Percentiles rank a stretch among this genome's conserved stretches.
These are phyloP conservation scores for Cruciata laevipes DNA, from an alignment of 257 asterid species.

Conservation along the genomic window DNA sequence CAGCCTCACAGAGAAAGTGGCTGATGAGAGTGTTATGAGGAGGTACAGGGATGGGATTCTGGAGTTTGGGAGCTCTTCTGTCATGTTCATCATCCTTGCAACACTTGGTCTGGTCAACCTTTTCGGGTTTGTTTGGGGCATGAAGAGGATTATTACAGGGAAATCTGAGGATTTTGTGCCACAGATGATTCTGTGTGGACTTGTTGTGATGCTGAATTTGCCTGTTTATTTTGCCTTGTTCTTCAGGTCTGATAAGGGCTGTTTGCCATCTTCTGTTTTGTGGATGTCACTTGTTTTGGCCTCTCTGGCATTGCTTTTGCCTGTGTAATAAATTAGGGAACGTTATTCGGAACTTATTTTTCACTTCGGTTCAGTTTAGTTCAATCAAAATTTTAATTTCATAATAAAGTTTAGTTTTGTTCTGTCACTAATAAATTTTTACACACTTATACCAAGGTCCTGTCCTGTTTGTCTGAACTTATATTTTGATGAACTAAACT, in stretches of 20 bases:
- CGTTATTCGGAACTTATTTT: background rate
- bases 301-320: conserved; percentile 21
- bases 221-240: conserved; percentile 41
- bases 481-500: too few species aligned
- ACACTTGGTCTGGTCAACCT: conserved; percentile 53
- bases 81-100: conserved; percentile 36
- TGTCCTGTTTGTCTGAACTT: too few species aligned
- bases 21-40: conserved; percentile 37
- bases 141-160: conserved; percentile 15
- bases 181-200: conserved; percentile 25
- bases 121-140: conserved; percentile 36
- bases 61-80: conserved; percentile 56
- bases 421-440: too few species aligned
- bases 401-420: too few species aligned
- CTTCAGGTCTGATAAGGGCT: conserved; percentile 30
- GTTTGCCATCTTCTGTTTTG: conserved; percentile 24
- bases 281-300: conserved; percentile 25
- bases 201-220: conserved; percentile 17
- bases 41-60: conserved; percentile 45
- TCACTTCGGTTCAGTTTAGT: background rate
- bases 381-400: background rate
- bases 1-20: conserved; percentile 47
- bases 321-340: conserved; percentile 10
- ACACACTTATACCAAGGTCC: too few species aligned
- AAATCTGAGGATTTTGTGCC: conserved; percentile 14